Base-by-base conservation (phyloP, 2,329 filamentous ascomycete genomes). In the Penicillium sp. region DNA sequence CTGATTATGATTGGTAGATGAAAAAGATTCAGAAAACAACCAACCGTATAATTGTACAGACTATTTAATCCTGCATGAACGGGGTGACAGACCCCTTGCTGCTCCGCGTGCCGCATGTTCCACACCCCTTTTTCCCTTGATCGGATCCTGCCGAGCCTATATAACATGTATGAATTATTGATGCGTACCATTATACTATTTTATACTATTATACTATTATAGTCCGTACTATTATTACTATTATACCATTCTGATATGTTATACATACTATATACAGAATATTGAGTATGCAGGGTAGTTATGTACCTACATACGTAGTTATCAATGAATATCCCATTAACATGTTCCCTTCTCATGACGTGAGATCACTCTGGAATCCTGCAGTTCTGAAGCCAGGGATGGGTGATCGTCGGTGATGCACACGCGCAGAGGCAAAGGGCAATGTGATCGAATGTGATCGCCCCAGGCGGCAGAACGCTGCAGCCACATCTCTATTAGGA, bases 91-190 rank as follows among this genome's bases (percentile, higher is more conserved):
- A 62, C 62, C 70, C 70, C 69, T 71, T 73, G 58, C 68, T 68
- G 65, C 57, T 64, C 67, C 68, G 68, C 67, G 69, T 71, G 68
- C 67, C 63, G 66, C 57, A 69, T 68, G 70, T 71, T 66, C 67
- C 64, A 72, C 67, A 62, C 58, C 51, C 43, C 48, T 61, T 56
- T 54, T 54, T 58, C 38, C 43, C 42, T 35, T 35, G 15, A 25
- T 53, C 49, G 54, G 50, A 49, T 54, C 41, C 42, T 57, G 50
- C 50, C 54, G 54, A 56, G 47, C 50, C 19, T 15, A 33, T 21
- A 12, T 47, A 33, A 33, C 13, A 37, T 42, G n/a, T 33, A 33
- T 49, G 15, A 50, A 38, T n/a, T 23, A 38, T 38, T 38, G 47
- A 6, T 13, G 25, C 8, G 25, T 27, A 9, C 27, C 27, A 33